Conservation (phyloP, 805 yeast genomes). For the Candida nanaspora region DNA sequence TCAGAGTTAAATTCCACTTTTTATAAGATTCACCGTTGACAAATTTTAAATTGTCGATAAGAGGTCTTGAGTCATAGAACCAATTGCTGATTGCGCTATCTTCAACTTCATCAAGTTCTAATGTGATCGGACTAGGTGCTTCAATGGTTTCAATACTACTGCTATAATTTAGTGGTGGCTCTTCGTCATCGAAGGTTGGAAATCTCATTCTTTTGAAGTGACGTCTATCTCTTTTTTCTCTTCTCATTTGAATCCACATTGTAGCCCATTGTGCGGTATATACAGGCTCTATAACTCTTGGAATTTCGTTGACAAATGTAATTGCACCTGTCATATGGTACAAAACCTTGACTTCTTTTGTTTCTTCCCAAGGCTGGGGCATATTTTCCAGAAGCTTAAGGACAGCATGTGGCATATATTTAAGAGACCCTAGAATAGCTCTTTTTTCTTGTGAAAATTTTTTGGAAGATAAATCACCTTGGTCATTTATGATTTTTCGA, state of each 20-base stretch:
- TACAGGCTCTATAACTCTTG: slow-evolving; percentile 87
- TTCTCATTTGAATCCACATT: slow-evolving; percentile 86
- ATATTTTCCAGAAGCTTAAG: slow-evolving; percentile 84
- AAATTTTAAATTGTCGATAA: slow-evolving; percentile 43
- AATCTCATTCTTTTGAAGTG: slow-evolving; percentile 89
- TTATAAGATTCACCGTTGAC: slow-evolving; percentile 77
- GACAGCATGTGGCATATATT: slow-evolving; percentile 93
- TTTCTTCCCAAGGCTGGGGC: slow-evolving; percentile 98
- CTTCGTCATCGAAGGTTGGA: slow-evolving; percentile 97
- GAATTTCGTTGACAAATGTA: slow-evolving; percentile 88
- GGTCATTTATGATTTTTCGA: slow-evolving; percentile 74
- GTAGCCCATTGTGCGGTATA: slow-evolving; percentile 95
- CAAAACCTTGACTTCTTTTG: slow-evolving; percentile 77
- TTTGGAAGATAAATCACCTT: slow-evolving; percentile 76
- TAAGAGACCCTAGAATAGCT: slow-evolving; percentile 83
- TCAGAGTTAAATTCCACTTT: slow-evolving; percentile 58
- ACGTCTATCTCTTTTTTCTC: slow-evolving; percentile 84
- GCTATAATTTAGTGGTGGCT: slow-evolving; percentile 81
- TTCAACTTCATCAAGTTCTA: slow-evolving; percentile 58
- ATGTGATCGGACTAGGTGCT: slow-evolving; percentile 61
- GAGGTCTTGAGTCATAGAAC: slow-evolving; percentile 75
- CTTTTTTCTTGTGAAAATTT: slow-evolving; percentile 79
- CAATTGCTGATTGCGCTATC: slow-evolving; percentile 61
- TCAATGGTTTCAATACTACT: slow-evolving; percentile 71
- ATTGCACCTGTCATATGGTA: slow-evolving; percentile 93